These are phyloP conservation scores for Trifolium subterraneum DNA, from an alignment of 306 rosid genomes.

Conservation along the genomic window DNA sequence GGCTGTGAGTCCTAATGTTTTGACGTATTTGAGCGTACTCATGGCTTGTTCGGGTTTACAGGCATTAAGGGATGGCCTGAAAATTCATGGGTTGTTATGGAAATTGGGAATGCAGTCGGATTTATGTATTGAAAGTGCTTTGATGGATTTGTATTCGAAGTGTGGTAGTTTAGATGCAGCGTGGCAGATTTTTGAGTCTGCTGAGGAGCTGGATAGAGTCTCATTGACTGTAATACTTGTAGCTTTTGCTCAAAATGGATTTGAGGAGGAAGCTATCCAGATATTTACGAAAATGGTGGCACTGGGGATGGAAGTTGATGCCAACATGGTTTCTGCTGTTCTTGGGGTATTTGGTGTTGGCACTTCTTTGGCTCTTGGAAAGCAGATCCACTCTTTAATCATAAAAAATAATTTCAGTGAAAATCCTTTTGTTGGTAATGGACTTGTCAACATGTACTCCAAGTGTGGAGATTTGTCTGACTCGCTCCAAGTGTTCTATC, in stretches of 20 bases:
- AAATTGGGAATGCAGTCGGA: slow-evolving; percentile 79
- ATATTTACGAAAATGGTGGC: slow-evolving; percentile 74
- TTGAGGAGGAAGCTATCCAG: slow-evolving; percentile 80
- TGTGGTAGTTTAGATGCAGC: slow-evolving; percentile 76
- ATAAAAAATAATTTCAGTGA: slow-evolving; percentile 63
- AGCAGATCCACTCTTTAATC: slow-evolving; percentile 70
- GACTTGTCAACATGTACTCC: slow-evolving; percentile 93
- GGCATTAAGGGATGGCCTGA: slow-evolving; percentile 71
- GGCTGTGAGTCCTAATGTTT: slow-evolving; percentile 68
- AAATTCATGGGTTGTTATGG: slow-evolving; percentile 79
- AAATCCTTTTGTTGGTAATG: slow-evolving; percentile 76
- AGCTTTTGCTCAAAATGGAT: slow-evolving; percentile 86
- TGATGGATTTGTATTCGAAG: slow-evolving; percentile 92
- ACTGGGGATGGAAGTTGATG: slow-evolving; percentile 67
- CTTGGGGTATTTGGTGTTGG: slow-evolving; percentile 85
- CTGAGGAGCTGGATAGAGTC: slow-evolving; percentile 76
- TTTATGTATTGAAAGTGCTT: slow-evolving; percentile 77
- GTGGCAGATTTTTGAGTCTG: slow-evolving; percentile 71
- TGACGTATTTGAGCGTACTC: slow-evolving; percentile 79
- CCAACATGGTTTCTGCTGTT: slow-evolving; percentile 72
- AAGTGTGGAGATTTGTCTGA: slow-evolving; percentile 78
- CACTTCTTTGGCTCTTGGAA: slow-evolving; percentile 76
- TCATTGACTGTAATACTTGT: slow-evolving; percentile 85
- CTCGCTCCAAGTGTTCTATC: slow-evolving; percentile 59
- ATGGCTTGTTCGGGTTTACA: slow-evolving; percentile 86